Evolutionary conservation across 768 basidiomycete genomes (phyloP).

Genomic region (Boletus barrowsii): DNA sequence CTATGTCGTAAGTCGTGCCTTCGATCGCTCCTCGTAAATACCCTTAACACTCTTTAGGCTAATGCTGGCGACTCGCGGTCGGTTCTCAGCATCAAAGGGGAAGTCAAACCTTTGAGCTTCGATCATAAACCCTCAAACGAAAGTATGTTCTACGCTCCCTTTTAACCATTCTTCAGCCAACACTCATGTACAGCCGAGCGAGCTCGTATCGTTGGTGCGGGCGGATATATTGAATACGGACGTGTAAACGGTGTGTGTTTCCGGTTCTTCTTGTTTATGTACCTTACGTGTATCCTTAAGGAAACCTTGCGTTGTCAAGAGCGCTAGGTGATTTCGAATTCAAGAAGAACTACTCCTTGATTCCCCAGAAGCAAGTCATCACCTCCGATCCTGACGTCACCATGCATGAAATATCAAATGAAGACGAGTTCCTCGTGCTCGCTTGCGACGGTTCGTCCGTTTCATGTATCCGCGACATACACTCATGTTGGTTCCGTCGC

Average conservation of each 20-base stretch:
- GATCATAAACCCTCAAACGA: conserved; percentile 96
- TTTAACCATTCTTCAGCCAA: neutral
- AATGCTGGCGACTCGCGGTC: conserved; percentile 97
- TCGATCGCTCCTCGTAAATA: neutral
- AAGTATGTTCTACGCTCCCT: conserved; percentile 43
- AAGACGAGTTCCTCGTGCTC: conserved; percentile 95
- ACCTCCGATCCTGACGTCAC: conserved; percentile 93
- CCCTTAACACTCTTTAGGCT: conserved; percentile 53
- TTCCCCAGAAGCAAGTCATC: conserved; percentile 90
- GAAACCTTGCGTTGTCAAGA: conserved; percentile 92
- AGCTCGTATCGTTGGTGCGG: conserved; percentile 81
- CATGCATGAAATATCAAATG: conserved; percentile 72
- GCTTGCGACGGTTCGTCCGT: conserved; percentile 85
- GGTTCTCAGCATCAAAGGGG: conserved; percentile 80
- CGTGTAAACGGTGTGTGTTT: conserved; percentile 84
- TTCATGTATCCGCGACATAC: neutral
- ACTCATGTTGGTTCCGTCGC: conserved; percentile 5
- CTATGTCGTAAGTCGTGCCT: conserved; percentile 59
- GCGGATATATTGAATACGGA: conserved; percentile 94
- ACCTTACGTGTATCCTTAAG: conserved; percentile 38
- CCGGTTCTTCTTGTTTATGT: neutral
- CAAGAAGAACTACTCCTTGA: conserved; percentile 84
- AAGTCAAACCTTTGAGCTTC: conserved; percentile 83
- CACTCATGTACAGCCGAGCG: conserved; percentile 59
- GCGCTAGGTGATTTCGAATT: conserved; percentile 98